These are phyloP conservation scores for Atkinsonella texensis DNA, from an alignment of 2,329 filamentous ascomycete species.

Conservation along the genomic window DNA sequence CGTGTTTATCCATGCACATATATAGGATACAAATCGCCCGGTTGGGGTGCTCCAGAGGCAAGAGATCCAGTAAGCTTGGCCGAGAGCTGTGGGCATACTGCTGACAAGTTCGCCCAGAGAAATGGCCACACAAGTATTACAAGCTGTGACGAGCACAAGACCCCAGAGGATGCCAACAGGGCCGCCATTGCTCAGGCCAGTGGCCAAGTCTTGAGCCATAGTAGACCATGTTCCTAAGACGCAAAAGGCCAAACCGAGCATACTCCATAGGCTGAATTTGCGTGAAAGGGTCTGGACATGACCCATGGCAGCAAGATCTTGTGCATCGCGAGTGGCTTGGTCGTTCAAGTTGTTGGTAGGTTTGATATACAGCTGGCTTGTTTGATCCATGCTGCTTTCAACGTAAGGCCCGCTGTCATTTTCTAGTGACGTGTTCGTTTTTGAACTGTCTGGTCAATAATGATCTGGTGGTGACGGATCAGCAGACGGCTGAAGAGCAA, in stretches of 20 bases:
- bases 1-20: slow-evolving; percentile 49
- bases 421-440: background rate
- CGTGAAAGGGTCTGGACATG: slow-evolving; percentile 27
- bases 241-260: slow-evolving; percentile 44
- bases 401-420: slow-evolving; percentile 5
- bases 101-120: slow-evolving; percentile 45
- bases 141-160: slow-evolving; percentile 36
- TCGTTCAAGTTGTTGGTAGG: slow-evolving; percentile 3
- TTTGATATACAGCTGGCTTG: slow-evolving; percentile 4
- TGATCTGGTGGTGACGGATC: background rate
- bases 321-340: slow-evolving; percentile 19
- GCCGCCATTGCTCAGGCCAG: slow-evolving; percentile 41
- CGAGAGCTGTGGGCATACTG: slow-evolving; percentile 47
- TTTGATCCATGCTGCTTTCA: slow-evolving; percentile 7
- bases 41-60: slow-evolving; percentile 22
- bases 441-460: background rate
- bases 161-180: slow-evolving; percentile 44
- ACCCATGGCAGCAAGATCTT: slow-evolving; percentile 28
- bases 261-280: slow-evolving; percentile 42
- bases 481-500: background rate
- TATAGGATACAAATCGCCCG: slow-evolving; percentile 40
- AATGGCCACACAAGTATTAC: slow-evolving; percentile 40
- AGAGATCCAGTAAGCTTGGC: slow-evolving; percentile 44
- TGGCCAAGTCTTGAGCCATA: slow-evolving; percentile 35
- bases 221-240: slow-evolving; percentile 47